Base-by-base conservation (phyloP, 139 green algal species). In the Picochlorum sp. region DNA sequence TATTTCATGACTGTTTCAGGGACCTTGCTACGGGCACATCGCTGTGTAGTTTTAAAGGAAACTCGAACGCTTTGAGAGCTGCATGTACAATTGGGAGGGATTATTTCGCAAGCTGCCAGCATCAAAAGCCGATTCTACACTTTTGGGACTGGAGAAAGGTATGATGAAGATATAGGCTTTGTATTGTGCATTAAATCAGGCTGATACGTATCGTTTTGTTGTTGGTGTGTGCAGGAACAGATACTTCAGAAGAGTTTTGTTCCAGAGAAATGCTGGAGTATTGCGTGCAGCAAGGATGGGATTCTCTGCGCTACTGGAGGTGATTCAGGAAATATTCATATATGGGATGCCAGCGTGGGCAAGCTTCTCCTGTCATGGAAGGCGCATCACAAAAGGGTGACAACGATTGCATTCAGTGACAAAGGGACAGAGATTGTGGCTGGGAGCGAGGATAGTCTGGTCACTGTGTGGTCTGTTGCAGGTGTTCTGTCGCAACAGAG, bases 301-400 rank as follows among this genome's bases (percentile, higher is more conserved):
- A 24, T 38, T 2, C 83, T 73, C 24, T 58, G 86, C 4, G 84
- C 80, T 0, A 85, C 37, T 0, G 90, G 90, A n/a, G 77, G 78
- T 23, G 64, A 60, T 21, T 90, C 79, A 9, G 90, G 90, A 1
- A 68, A 70, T 0, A 45, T 91, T 0, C 86, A 88, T 65, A 14
- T 91, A 16, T 96, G 88, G 89, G 84, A 95, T n/a, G 51, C 72
- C 1, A 69, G 63, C 8, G 83, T 71, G 0, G 91, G 91, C 1
- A 67, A 74, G 8, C 75, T 97, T 34, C 71, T 97, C 63, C 73
- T 76, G 8, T 79, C 31, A 15, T 97, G 90, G 92, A 62, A 80
- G 7, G 85, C 81, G 2, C 91, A 97, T 74, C 97, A 95, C 81
- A 92, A 91, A 77, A 73, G 77, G 18, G 78, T 92, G 9, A 85